These are phyloP conservation scores for Phytophthora megakarya DNA, from an alignment of 352 stramenopile genomes.

Conservation along the genomic window DNA sequence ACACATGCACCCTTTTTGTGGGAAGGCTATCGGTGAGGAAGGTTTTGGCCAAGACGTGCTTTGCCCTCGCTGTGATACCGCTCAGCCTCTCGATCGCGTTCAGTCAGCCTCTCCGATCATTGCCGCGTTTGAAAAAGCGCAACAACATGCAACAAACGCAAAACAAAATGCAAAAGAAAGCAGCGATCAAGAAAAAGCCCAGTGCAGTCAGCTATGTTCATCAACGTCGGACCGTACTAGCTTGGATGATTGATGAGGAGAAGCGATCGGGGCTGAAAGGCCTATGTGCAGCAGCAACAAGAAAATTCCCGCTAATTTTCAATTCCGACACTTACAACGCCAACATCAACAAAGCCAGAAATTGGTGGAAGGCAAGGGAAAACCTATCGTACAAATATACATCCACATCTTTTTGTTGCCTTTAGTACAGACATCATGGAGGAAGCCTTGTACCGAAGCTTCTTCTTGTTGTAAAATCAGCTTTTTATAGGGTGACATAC, in stretches of 20 bases:
- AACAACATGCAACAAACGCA: background rate
- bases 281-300: background rate
- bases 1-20: background rate
- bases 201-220: slow-evolving; percentile 3
- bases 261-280: background rate
- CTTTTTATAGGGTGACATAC: too few relatives aligned
- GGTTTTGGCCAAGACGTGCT: background rate
- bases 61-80: slow-evolving; percentile 1
- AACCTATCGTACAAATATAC: too few relatives aligned
- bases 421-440: too few relatives aligned
- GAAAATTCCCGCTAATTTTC: slow-evolving; percentile 4
- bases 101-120: background rate
- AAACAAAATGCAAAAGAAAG: background rate
- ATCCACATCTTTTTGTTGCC: too few relatives aligned
- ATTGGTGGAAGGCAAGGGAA: slow-evolving; percentile 9
- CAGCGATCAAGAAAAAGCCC: background rate
- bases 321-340: slow-evolving; percentile 1
- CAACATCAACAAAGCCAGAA: slow-evolving; percentile 9
- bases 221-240: background rate
- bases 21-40: background rate
- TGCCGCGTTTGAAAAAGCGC: background rate
- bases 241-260: slow-evolving; percentile 1
- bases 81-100: background rate
- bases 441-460: too few relatives aligned
- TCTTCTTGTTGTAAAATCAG: too few relatives aligned